A percentile compares a stretch with the other conserved stretches of the same genome.
Evolutionary conservation across 2,329 filamentous ascomycete genomes (phyloP).

Genomic region (Nothopassalora personata): DNA sequence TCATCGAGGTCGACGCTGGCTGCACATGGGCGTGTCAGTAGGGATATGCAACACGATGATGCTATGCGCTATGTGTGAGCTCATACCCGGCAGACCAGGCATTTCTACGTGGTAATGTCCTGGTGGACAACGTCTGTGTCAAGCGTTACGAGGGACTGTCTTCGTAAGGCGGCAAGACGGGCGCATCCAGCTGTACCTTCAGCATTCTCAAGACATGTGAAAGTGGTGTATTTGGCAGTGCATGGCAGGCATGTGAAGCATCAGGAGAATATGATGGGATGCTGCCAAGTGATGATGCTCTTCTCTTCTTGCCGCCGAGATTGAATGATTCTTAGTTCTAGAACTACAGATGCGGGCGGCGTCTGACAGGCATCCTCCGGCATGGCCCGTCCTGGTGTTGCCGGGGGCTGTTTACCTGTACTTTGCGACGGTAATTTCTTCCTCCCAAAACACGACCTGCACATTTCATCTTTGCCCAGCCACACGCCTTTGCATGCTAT

Average conservation of each 20-base stretch:
- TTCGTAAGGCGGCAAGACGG: slow-evolving; percentile 17
- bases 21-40: slow-evolving; percentile 36
- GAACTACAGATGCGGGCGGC: not conserved
- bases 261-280: too few species aligned
- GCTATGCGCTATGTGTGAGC: not conserved
- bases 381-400: not conserved
- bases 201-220: slow-evolving; percentile 18
- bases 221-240: not conserved
- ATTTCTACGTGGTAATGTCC: slow-evolving; percentile 29
- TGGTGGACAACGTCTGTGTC: slow-evolving; percentile 5
- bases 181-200: slow-evolving; percentile 10
- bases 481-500: not conserved
- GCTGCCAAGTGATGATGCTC: not conserved
- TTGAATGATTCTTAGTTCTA: not conserved
- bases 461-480: not conserved
- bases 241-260: not conserved
- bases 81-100: slow-evolving; percentile 48
- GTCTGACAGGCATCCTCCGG: not conserved
- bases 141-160: slow-evolving; percentile 14
- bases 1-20: slow-evolving; percentile 97
- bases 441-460: not conserved
- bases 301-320: not conserved
- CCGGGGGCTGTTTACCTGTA: too few species aligned
- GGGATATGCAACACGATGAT: not conserved
- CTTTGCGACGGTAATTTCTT: not conserved